Conservation (phyloP, 768 basidiomycete genomes). For the Serendipita indica region DNA sequence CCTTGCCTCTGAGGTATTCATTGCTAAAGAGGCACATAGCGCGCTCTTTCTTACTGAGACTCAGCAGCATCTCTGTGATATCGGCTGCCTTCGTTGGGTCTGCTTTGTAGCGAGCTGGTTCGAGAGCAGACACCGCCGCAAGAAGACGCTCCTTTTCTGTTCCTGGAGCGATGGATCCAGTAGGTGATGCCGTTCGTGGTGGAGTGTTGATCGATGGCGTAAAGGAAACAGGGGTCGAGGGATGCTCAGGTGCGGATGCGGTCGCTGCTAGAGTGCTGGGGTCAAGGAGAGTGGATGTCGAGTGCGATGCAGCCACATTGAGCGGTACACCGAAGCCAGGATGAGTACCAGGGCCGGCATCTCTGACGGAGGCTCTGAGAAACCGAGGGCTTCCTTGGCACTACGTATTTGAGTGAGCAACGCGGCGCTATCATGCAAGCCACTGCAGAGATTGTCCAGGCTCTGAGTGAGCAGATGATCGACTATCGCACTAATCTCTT, state of each 20-base stretch:
- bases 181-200: slow-evolving; percentile 69
- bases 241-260: slow-evolving; percentile 81
- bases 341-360: not conserved
- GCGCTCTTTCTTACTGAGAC: slow-evolving; percentile 73
- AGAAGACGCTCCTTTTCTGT: slow-evolving; percentile 67
- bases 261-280: slow-evolving; percentile 50
- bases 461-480: slow-evolving; percentile 56
- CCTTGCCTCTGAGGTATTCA: slow-evolving; percentile 61
- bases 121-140: slow-evolving; percentile 48
- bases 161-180: slow-evolving; percentile 40
- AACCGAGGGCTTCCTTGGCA: slow-evolving; percentile 21
- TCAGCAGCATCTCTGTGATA: slow-evolving; percentile 69
- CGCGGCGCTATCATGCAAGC: slow-evolving; percentile 53
- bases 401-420: slow-evolving; percentile 47
- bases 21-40: slow-evolving; percentile 84
- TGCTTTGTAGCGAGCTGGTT: slow-evolving; percentile 19
- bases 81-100: slow-evolving; percentile 37
- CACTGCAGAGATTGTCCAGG: slow-evolving; percentile 60
- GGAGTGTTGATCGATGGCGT: slow-evolving; percentile 64
- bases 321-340: not conserved
- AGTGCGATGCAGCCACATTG: not conserved
- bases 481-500: slow-evolving; percentile 50
- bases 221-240: slow-evolving; percentile 70
- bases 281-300: slow-evolving; percentile 43
- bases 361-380: slow-evolving; percentile 19